Evolutionary conservation across 805 yeast genomes (phyloP), one percentile per base, ranked within the genome.

Genomic region (Candida boidinii): DNA sequence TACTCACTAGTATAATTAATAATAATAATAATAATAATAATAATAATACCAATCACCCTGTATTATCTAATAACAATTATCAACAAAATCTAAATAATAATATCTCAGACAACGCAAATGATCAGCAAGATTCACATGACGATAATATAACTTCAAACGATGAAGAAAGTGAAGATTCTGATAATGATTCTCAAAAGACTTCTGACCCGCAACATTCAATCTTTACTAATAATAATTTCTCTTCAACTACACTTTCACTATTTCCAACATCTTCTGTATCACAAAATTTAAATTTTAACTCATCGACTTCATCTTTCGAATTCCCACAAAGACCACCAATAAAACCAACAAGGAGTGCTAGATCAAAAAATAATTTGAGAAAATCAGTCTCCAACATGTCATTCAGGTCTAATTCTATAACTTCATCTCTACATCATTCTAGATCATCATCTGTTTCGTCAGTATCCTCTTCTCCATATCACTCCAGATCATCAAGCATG

Each of bases 361-460:
- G n/a, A n/a, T n/a, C n/a, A n/a, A n/a, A n/a, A 27, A 38, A 42
- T 14, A 33, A 36, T 36, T 14, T 39, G 9, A 34, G 38, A 16
- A 37, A 35, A 21, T 28, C 40, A 5, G 32, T 39, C 8, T 36
- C 45, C 6, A 37, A 30, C 11, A 30, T 45, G 2, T 37, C 49
- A 2, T 45, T 42, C 34, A 45, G 37, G 30, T 41, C 46, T 6
- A 33, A 36, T 26, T 45, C 49, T 6, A 21, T 43, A 13, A 29
- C 47, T 4, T 44, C 50, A 7, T 41, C 47, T 1, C 24, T 38
- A 13, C 36, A 39, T 36, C 51, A 46, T 30, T 30, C 45, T 8
- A 40, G 49, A 26, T 42, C 46, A 4, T 41, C 31, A 20, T 44
- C 47, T 3, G 36, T 44, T 9, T 44, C 47, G 8, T 37, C 42